Evolutionary conservation across 495 filamentous ascomycete genomes (phyloP).

Genomic region (Aspergillus biplanus): DNA sequence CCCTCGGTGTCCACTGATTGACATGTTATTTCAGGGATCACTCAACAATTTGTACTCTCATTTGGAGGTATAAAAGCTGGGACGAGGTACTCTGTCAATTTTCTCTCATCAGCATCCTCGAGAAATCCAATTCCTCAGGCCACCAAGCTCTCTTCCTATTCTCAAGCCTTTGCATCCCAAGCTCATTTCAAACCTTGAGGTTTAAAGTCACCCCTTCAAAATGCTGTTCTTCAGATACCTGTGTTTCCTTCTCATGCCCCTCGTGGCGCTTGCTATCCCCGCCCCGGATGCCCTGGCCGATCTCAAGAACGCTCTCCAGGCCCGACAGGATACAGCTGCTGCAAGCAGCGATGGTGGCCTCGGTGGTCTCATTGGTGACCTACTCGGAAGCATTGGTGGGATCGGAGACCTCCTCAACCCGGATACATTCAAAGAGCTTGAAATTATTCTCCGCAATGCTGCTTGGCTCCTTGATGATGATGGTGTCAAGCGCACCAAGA

Average conservation of each 20-base stretch:
- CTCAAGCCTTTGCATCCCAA: neutral
- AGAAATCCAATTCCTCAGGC: conserved; percentile 5
- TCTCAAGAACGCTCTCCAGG: neutral
- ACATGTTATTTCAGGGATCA: neutral
- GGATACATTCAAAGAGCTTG: neutral
- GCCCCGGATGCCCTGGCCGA: neutral
- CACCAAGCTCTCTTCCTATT: neutral
- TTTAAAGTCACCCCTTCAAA: conserved; percentile 2
- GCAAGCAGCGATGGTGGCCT: neutral
- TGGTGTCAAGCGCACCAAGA: neutral
- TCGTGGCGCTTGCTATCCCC: conserved; percentile 1
- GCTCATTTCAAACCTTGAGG: neutral
- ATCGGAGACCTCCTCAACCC: conserved; percentile 2
- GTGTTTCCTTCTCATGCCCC: neutral
- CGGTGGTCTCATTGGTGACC: conserved; percentile 1
- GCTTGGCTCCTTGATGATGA: neutral
- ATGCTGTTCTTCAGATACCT: conserved; percentile 4
- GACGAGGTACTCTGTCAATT: neutral
- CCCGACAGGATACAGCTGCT: neutral
- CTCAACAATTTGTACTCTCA: neutral
- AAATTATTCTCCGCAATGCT: neutral
- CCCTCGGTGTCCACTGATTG: neutral
- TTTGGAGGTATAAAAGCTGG: neutral
- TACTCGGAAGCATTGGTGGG: neutral
- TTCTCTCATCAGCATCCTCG: neutral